Conservation (phyloP, 306 rosid species). For the Pterocarpus santalinus region DNA sequence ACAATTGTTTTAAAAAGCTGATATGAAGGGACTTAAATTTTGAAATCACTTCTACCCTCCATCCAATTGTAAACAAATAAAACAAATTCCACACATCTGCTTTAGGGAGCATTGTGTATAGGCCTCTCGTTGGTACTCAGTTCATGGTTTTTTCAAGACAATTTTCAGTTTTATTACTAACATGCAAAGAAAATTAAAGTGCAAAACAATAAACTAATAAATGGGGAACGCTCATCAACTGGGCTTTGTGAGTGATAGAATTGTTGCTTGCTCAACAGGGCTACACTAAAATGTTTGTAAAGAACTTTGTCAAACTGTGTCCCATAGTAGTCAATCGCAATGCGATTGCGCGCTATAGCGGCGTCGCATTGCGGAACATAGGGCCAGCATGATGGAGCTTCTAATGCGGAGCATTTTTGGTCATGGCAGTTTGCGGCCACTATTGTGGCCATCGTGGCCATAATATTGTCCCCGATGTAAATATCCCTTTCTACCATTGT, state of each 20-base stretch:
- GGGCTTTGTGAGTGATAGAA: slow-evolving; percentile 86
- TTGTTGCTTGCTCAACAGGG: slow-evolving; percentile 64
- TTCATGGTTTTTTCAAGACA: slow-evolving; percentile 20
- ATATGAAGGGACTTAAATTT: background rate
- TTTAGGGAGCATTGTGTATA: background rate
- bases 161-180: background rate
- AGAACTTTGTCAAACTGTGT: slow-evolving; percentile 38
- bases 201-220: slow-evolving; percentile 2
- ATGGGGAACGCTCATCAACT: slow-evolving; percentile 60
- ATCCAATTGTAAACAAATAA: background rate
- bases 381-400: too few species aligned
- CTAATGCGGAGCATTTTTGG: too few species aligned
- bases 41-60: background rate
- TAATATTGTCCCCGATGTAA: too few species aligned
- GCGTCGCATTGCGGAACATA: too few species aligned
- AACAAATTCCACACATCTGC: background rate
- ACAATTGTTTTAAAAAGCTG: background rate
- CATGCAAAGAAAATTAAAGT: slow-evolving; percentile 38
- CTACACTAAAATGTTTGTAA: slow-evolving; percentile 62
- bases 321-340: background rate
- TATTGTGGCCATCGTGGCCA: too few species aligned
- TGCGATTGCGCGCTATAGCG: too few species aligned
- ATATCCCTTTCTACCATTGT: too few species aligned
- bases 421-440: too few species aligned
- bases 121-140: slow-evolving; percentile 14